A percentile compares a stretch with the other conserved stretches of the same genome.
Conservation (phyloP, 768 basidiomycete species). For the Naganishia vaughanmartiniae region DNA sequence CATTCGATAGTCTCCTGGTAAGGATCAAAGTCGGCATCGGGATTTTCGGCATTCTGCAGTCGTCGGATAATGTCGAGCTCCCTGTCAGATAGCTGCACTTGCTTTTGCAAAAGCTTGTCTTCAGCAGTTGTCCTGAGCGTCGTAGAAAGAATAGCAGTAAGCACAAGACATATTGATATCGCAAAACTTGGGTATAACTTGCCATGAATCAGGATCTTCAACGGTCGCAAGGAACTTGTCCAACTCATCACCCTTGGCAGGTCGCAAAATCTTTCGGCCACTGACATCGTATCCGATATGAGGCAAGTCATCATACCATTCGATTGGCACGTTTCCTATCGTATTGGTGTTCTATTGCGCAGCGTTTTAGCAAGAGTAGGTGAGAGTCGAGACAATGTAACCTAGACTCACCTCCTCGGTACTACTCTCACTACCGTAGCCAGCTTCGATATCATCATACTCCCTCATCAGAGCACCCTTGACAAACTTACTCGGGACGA, state of each 20-base stretch:
- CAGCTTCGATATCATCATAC: constrained; percentile 53
- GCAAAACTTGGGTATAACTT: constrained; percentile 48
- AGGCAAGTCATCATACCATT: constrained; percentile 99
- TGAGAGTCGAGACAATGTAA: constrained; percentile 3
- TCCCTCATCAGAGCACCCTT: constrained; percentile 49
- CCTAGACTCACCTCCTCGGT: constrained; percentile 52
- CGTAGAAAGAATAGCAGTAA: constrained; percentile 43
- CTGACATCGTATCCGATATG: constrained; percentile 95
- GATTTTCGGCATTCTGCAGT: constrained; percentile 84
- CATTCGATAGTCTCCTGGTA: constrained; percentile 92
- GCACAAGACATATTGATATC: not conserved
- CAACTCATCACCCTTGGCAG: constrained; percentile 90
- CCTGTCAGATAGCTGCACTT: constrained; percentile 79
- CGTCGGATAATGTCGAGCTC: constrained; percentile 93
- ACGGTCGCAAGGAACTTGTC: constrained; percentile 94
- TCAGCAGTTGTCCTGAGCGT: constrained; percentile 73
- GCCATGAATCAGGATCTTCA: constrained; percentile 89
- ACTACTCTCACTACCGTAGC: constrained; percentile 53
- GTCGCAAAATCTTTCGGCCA: constrained; percentile 88
- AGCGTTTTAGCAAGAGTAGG: constrained; percentile 1
- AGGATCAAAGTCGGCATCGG: constrained; percentile 83
- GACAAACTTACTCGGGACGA: constrained; percentile 45
- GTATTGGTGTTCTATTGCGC: constrained; percentile 77
- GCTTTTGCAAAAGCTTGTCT: constrained; percentile 79
- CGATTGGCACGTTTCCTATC: constrained; percentile 88